Conservation (phyloP, 2,329 filamentous ascomycete species). For the Pseudogymnoascus sp. region DNA sequence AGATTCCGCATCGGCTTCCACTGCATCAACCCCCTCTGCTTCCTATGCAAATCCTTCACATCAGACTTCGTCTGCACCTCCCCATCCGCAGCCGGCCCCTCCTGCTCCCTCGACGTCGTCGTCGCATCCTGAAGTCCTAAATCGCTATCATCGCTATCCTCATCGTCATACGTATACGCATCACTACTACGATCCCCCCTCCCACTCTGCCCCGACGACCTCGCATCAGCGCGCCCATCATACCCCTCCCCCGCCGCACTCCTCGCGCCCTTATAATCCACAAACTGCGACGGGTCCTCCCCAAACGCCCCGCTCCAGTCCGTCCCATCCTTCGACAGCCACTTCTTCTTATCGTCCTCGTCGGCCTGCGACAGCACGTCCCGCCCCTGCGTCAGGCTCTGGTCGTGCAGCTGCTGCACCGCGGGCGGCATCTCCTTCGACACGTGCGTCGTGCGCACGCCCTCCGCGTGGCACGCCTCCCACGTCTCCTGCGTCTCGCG, state of each 20-base stretch:
- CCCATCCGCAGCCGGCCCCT: neutral
- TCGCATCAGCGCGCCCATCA: neutral
- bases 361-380: slow-evolving; percentile 69
- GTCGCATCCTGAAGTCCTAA: slow-evolving; percentile 52
- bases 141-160: slow-evolving; percentile 29
- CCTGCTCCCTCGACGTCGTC: slow-evolving; percentile 5
- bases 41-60: slow-evolving; percentile 63
- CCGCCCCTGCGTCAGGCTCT: slow-evolving; percentile 68
- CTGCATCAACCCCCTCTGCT: slow-evolving; percentile 88
- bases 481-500: slow-evolving; percentile 91
- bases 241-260: slow-evolving; percentile 11
- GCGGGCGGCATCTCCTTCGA: slow-evolving; percentile 62
- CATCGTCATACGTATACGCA: slow-evolving; percentile 14
- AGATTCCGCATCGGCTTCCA: slow-evolving; percentile 85
- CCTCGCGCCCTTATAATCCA: slow-evolving; percentile 19
- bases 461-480: slow-evolving; percentile 85
- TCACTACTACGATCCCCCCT: neutral
- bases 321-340: slow-evolving; percentile 69
- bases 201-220: neutral
- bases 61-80: slow-evolving; percentile 8
- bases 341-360: slow-evolving; percentile 64
- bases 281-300: slow-evolving; percentile 50
- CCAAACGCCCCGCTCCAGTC: slow-evolving; percentile 88
- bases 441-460: slow-evolving; percentile 66
- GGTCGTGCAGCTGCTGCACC: slow-evolving; percentile 69